Evolutionary conservation across 768 basidiomycete species (phyloP).

Genomic region (Lactifluus hygrophoroides): DNA sequence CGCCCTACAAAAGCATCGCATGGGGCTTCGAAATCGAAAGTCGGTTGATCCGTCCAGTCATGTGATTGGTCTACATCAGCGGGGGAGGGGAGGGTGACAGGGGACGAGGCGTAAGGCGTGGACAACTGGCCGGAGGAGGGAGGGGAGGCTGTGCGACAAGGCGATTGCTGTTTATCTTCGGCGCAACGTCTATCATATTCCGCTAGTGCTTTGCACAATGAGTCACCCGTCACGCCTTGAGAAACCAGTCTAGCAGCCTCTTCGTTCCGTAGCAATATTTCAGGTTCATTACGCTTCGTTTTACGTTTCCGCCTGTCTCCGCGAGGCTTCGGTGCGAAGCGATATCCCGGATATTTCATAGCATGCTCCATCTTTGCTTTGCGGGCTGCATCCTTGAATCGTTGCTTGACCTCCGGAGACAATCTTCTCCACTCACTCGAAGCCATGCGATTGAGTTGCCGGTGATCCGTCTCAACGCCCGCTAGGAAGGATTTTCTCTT

Average conservation of each 20-base stretch:
- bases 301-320: conserved; percentile 6
- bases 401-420: conserved; percentile 16
- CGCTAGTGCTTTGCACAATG: conserved; percentile 1
- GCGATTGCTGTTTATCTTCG: neutral
- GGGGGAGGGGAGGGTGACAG: neutral
- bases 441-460: conserved; percentile 21
- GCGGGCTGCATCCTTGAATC: conserved; percentile 21
- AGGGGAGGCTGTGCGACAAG: neutral
- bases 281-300: conserved; percentile 16
- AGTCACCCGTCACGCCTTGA: conserved; percentile 9
- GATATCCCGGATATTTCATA: conserved; percentile 22
- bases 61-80: neutral
- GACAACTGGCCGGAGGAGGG: neutral
- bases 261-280: conserved; percentile 11
- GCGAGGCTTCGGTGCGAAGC: conserved; percentile 15
- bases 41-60: neutral
- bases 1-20: neutral
- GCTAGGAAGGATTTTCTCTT: conserved; percentile 13
- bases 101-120: neutral
- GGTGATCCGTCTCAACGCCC: conserved; percentile 22
- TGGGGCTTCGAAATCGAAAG: neutral
- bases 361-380: conserved; percentile 22
- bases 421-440: conserved; percentile 23
- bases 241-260: conserved; percentile 10
- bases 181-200: conserved; percentile 3